Evolutionary conservation across 192 early-diverging fungal species (phyloP), one percentile per base, ranked within the genome.

Genomic region (Coemansia sp.): DNA sequence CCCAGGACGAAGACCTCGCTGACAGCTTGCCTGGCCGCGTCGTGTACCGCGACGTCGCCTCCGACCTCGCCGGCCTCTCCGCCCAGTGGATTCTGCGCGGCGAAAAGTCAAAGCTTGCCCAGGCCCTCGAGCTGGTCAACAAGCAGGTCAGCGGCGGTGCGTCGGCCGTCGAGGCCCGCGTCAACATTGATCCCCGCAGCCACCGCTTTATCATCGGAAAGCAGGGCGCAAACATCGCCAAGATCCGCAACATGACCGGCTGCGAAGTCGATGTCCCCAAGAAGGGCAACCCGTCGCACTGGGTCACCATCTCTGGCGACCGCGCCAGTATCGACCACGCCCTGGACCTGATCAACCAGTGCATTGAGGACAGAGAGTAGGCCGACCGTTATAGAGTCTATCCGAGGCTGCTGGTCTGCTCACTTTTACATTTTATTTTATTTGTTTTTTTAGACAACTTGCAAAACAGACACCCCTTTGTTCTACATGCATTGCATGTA

Each of bases 181-280:
- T 85, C 33, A 68, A 79, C 11, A 51, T 87, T 20, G 81, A 83
- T 36, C 77, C 86, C 33, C 66, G 68, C 25, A 54, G 71, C 34
- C 85, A 88, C 64, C 86, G 90, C 36, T 84, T 89, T 57, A 85
- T 95, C 30, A 93, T 95, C 64, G 93, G 93, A 55, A 84, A 86
- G 67, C 82, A 75, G 48, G 93, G 93, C 18, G 57, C 80, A 0
- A 93, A 87, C 25, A 91, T 95, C 64, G 81, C 75, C 31, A 73
- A 86, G 18, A 88, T 95, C 57, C 88, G 93, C 28, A 74, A 75
- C 18, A 87, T 86, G 11, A 86, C 87, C 18, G 85, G 76, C 16
- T 91, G 89, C 40, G 71, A 78, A 18, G 77, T 94, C 54, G 83
- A 89, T 17, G 80, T 94, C 29, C 85, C 86, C 57, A 77, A 82